Base-by-base conservation (phyloP, 805 yeast species). In the Suhomyces kilbournensis region DNA sequence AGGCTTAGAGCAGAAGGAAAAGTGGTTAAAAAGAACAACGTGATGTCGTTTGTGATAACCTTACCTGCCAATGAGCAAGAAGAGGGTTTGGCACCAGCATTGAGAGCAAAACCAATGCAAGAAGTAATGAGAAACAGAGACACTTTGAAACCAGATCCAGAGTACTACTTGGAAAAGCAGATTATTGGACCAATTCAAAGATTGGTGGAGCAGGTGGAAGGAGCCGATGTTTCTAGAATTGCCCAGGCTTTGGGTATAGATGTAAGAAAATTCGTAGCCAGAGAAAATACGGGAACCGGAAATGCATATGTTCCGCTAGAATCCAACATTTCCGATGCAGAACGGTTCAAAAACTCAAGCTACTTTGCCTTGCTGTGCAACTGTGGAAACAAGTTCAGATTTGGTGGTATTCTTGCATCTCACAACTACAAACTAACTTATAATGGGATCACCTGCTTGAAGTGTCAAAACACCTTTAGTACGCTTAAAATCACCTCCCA, bases 141-240 rank as follows among this genome's bases (percentile, higher is more conserved):
- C 7, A 70, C 71, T 3, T 78, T 85, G 54, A 74, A 68, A 54
- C 90, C 94, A 1, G 99, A 94, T 68, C 79, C 88, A 1, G 77
- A 75, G 39, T 92, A 81, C 64, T 94, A 94, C 66, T 74, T 93
- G 59, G 94, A 86, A 58, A 88, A 90, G 66, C 99, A 94, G 70
- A 80, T 94, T 8, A 83, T 88, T 61, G 91, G 96, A 2, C 97
- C 97, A 3, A 84, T 94, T 8, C 96, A 90, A 65, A 83, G 99
- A 70, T 75, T 94, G 49, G 74, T 93, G 42, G 96, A 86, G 58
- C 81, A 86, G 55, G 84, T 94, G 50, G 96, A 90, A 57, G 97
- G 98, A 42, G 80, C 88, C 56, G 97, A 93, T 64, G 77, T 84
- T 61, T 82, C 84, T 47, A 79, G 94, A 58, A 76, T 94, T 39